A percentile compares a stretch with the other conserved stretches of the same genome.
Evolutionary conservation across 768 basidiomycete species (phyloP).

Genomic region (Mycena polygramma): DNA sequence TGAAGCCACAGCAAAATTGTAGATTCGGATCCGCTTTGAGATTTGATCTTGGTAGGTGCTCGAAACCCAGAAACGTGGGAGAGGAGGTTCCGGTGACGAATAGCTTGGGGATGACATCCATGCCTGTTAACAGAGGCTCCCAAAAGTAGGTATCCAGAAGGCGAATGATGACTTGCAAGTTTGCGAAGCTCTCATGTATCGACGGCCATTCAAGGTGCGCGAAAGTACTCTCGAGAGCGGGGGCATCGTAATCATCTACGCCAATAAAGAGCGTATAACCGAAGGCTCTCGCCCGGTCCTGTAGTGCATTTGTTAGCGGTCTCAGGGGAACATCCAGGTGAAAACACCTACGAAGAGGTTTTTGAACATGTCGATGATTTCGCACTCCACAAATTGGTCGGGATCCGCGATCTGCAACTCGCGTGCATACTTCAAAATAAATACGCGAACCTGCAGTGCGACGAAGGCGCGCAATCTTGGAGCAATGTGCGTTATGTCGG

Average conservation of each 20-base stretch:
- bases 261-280: slow-evolving; percentile 18
- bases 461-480: background rate
- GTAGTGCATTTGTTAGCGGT: too few species aligned
- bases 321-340: too few species aligned
- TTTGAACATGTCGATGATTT: too few species aligned
- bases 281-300: slow-evolving; percentile 2
- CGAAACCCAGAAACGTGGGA: background rate
- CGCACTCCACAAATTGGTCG: too few species aligned
- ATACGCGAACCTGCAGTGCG: background rate
- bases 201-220: background rate
- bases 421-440: too few species aligned
- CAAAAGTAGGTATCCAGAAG: slow-evolving; percentile 16
- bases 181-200: background rate
- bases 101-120: slow-evolving; percentile 26
- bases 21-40: background rate
- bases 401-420: too few species aligned
- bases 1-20: slow-evolving; percentile 17
- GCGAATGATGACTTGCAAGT: background rate
- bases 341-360: background rate
- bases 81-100: slow-evolving; percentile 17
- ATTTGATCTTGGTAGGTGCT: background rate
- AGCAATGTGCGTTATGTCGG: background rate
- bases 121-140: slow-evolving; percentile 1
- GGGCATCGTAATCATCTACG: slow-evolving; percentile 21
- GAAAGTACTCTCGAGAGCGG: background rate